Evolutionary conservation across 495 filamentous ascomycete genomes (phyloP), one percentile per base, ranked within the genome.

Genomic region (Bacidia gigantensis): DNA sequence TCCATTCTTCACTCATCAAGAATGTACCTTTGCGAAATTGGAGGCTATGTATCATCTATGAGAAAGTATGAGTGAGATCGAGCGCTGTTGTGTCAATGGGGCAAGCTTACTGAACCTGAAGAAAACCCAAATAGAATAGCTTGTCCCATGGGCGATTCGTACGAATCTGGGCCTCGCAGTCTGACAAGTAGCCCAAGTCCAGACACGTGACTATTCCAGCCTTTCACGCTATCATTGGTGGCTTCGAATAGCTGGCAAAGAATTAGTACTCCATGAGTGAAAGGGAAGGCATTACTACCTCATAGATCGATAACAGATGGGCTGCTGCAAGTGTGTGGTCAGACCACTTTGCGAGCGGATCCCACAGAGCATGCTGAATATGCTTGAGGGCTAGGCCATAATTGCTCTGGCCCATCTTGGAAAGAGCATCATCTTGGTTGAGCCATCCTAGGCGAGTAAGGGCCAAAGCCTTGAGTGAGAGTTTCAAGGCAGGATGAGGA

Each of bases 381-480:
- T 26, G 17, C 43, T 49, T 49, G n/a, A 58, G 14, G 10, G 42
- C 56, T 3, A 49, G 47, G 7, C 45, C 41, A 21, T 58, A 55
- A 12, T 5, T 35, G 2, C 23, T 9, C 1, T 38, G 48, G 2
- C 52, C 52, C 40, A 44, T 46, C 41, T 54, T 20, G n/a, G 48
- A 40, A n/a, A 55, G 20, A 2, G 41, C 26, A 1, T 47, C 29
- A 17, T 55, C 48, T 25, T 43, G 11, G 22, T 55, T 21, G 10
- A 51, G 40, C 47, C 42, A 55, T 9, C 52, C 56, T n/a, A 58
- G 20, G 25, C 52, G 40, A 3, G 47, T 58, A 51, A 55, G 46
- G 10, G 56, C 56, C 21, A 58, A 51, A 7, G 56, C 56, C 20
- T 55, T 55, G 12, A 55, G 21, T 2, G 56, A 46, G 10, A 42